Conservation (phyloP, 176 grass and related monocot species). For the Triticum urartu region DNA sequence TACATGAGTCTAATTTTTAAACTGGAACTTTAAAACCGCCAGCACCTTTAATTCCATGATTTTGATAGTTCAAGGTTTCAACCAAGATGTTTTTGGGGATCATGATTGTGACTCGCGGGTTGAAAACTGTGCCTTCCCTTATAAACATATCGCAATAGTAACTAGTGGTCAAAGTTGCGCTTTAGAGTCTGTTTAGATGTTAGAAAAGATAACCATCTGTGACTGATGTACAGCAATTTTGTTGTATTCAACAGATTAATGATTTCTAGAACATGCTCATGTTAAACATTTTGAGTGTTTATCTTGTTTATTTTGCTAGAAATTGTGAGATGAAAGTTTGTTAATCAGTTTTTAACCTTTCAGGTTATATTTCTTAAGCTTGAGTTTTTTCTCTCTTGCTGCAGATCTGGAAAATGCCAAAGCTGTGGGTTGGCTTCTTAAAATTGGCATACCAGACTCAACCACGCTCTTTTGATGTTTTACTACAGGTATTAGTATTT, state of each 20-base stretch:
- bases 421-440: constrained; percentile 94
- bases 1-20: neutral
- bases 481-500: constrained; percentile 66
- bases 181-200: neutral
- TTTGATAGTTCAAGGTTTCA: no score
- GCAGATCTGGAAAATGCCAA: constrained; percentile 98
- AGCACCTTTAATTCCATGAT: no score
- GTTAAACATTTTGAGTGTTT: constrained; percentile 18
- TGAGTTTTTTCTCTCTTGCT: constrained; percentile 18
- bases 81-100: neutral
- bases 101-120: neutral
- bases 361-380: constrained; percentile 6
- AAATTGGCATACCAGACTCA: constrained; percentile 90
- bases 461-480: constrained; percentile 84
- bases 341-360: neutral
- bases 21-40: neutral
- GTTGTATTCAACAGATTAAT: neutral
- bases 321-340: neutral
- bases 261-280: neutral
- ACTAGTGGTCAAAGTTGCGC: neutral
- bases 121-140: neutral
- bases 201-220: neutral
- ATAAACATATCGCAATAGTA: neutral
- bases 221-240: neutral
- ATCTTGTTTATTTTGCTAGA: constrained; percentile 8